These are phyloP conservation scores for Microbotryum lychnidis-dioicae DNA, from an alignment of 1,284 basidiomycete species.

Conservation along the genomic window DNA sequence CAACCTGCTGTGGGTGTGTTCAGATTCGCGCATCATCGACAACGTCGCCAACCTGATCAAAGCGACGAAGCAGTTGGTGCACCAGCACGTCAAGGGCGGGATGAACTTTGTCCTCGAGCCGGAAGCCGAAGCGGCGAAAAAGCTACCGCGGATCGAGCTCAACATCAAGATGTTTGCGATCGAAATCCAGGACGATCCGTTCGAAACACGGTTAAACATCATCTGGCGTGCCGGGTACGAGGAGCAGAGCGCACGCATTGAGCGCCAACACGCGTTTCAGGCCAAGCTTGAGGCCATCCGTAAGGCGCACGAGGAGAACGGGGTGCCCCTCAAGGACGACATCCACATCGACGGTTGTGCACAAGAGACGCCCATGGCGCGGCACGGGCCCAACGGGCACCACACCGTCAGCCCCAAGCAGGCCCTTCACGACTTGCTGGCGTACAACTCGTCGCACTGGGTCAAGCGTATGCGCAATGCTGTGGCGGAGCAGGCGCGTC, in stretches of 20 bases:
- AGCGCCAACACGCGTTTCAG: slow-evolving; percentile 70
- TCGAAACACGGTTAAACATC: slow-evolving; percentile 71
- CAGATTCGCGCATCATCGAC: slow-evolving; percentile 36
- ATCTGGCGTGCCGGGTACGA: slow-evolving; percentile 69
- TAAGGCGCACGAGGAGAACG: slow-evolving; percentile 34
- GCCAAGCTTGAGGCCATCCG: slow-evolving; percentile 63
- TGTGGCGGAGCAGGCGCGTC: slow-evolving; percentile 43
- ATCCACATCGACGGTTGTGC: neutral
- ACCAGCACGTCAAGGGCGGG: slow-evolving; percentile 40
- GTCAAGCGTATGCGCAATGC: slow-evolving; percentile 48
- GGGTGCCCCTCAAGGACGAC: slow-evolving; percentile 10
- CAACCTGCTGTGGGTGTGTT: slow-evolving; percentile 11
- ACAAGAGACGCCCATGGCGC: neutral
- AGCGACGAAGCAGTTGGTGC: slow-evolving; percentile 42
- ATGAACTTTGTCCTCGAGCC: slow-evolving; percentile 57
- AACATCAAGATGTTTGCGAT: slow-evolving; percentile 54
- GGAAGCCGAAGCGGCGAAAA: slow-evolving; percentile 60
- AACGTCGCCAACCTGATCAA: slow-evolving; percentile 43
- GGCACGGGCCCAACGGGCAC: slow-evolving; percentile 46
- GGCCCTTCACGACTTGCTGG: slow-evolving; percentile 63
- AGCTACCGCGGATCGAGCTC: slow-evolving; percentile 54
- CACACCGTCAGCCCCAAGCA: slow-evolving; percentile 63
- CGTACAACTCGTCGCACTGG: slow-evolving; percentile 75
- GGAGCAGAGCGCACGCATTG: slow-evolving; percentile 65
- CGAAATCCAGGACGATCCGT: slow-evolving; percentile 80